Evolutionary conservation across 371 early-diverging fungal genomes (phyloP), one percentile per base, ranked within the genome.

Genomic region (Circinella minor): DNA sequence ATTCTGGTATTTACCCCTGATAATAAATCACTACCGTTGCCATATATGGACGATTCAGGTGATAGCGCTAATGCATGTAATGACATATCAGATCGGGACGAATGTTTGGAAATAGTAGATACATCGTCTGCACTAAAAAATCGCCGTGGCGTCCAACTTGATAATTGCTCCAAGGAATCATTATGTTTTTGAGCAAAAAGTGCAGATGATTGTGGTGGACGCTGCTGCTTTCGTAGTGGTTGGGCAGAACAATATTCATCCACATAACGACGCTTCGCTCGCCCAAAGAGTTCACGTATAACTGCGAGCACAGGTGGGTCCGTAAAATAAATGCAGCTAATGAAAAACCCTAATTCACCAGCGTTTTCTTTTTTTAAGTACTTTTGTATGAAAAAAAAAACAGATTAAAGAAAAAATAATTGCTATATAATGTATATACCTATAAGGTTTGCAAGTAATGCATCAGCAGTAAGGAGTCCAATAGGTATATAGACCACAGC

Each of bases 261-360:
- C 4, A 82, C 80, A 14, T 82, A 82, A 9, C 64, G 67, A 15
- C 65, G 38, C 47, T 75, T 76, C 3, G 77, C n/a, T 3, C 36
- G 10, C 2, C 60, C 55, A 8, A 36, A 20, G 1, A 51, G 38
- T 9, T 78, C 77, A 1, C 55, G 63, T 15, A 68, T 47, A 0
- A 75, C 71, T 9, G 67, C 68, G 4, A 59, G 60, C 11, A 82
- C 75, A 6, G 78, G 74, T 39, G 82, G 82, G 61, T 82, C 82
- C 3, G 80, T 73, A 38, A 79, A 79, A 46, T 77, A 82, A 4
- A 82, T 74, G 38, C 67, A 65, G 48, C 74, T 73, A 15, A 80
- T 71, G 72, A 82, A 68, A 39, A 79, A 66, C 0, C 80, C 82
- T 79, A 72, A 27, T 20, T 11, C 38, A 59, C 27, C 51, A 34